These are phyloP conservation scores for Blastosporella zonata DNA, from an alignment of 1,284 basidiomycete species.

Conservation along the genomic window DNA sequence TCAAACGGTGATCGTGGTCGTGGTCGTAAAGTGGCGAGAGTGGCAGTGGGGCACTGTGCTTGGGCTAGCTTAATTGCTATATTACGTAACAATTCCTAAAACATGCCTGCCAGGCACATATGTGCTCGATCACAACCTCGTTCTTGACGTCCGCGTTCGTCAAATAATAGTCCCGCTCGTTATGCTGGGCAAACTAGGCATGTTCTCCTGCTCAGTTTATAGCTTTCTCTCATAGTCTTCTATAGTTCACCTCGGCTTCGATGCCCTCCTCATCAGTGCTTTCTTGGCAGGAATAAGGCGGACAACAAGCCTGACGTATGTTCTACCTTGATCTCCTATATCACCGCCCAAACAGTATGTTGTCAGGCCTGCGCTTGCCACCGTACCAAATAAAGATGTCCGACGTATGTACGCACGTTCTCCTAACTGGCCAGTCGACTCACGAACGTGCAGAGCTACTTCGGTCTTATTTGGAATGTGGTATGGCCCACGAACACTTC, in stretches of 20 bases:
- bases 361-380: slow-evolving; percentile 43
- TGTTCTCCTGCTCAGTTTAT: slow-evolving; percentile 3
- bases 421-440: background rate
- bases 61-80: background rate
- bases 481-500: slow-evolving; percentile 36
- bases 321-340: slow-evolving; percentile 13
- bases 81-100: slow-evolving; percentile 19
- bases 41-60: slow-evolving; percentile 2
- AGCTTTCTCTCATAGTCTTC: background rate
- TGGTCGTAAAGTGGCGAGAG: slow-evolving; percentile 3
- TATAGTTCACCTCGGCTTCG: slow-evolving; percentile 66
- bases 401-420: slow-evolving; percentile 52
- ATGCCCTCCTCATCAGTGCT: slow-evolving; percentile 73
- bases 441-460: slow-evolving; percentile 51
- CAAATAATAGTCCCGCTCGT: too few relatives aligned
- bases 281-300: slow-evolving; percentile 78
- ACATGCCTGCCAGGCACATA: slow-evolving; percentile 17
- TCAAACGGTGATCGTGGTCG: slow-evolving; percentile 2
- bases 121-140: background rate
- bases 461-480: slow-evolving; percentile 73
- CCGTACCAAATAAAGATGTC: slow-evolving; percentile 80
- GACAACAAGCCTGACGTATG: slow-evolving; percentile 79
- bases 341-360: background rate
- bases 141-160: too few relatives aligned
- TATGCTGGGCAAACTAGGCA: slow-evolving; percentile 54